Evolutionary conservation across 2,329 filamentous ascomycete species (phyloP).

Genomic region (Albifimbria verrucaria): DNA sequence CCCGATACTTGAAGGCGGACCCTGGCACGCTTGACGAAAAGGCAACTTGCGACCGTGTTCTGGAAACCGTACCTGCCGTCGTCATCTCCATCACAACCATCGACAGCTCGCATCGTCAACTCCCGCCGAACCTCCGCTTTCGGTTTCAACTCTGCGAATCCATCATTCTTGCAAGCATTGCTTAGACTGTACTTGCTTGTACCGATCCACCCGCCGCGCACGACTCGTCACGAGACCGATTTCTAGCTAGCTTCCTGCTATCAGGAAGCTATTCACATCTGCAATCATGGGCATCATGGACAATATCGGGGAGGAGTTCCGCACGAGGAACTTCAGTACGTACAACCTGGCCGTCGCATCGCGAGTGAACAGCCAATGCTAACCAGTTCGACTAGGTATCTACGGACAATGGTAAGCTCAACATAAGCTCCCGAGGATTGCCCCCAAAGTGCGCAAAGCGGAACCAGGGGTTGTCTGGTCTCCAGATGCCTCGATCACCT

Average conservation of each 20-base stretch:
- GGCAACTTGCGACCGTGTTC: constrained; percentile 23
- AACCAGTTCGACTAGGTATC: constrained; percentile 52
- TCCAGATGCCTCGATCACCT: too few species aligned
- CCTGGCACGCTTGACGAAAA: constrained; percentile 14
- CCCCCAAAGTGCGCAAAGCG: too few species aligned
- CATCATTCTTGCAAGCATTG: too few species aligned
- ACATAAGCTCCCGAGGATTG: too few species aligned
- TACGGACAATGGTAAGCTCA: constrained; percentile 77
- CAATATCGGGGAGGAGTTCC: constrained; percentile 68
- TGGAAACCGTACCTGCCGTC: neutral
- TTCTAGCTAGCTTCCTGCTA: neutral
- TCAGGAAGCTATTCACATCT: constrained; percentile 1
- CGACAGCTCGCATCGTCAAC: too few species aligned
- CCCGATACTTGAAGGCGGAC: neutral
- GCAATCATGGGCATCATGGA: constrained; percentile 3
- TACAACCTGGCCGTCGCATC: constrained; percentile 15
- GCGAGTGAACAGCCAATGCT: constrained; percentile 20
- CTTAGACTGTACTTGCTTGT: too few species aligned
- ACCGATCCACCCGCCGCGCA: neutral
- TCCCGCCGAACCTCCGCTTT: too few species aligned
- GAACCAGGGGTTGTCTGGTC: too few species aligned
- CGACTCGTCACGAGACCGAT: constrained; percentile 5
- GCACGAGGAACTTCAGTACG: constrained; percentile 72
- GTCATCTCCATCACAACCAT: constrained; percentile 7
- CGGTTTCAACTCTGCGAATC: too few species aligned